Evolutionary conservation across 1,284 basidiomycete species (phyloP).

Genomic region (Austropuccinia psidii): DNA sequence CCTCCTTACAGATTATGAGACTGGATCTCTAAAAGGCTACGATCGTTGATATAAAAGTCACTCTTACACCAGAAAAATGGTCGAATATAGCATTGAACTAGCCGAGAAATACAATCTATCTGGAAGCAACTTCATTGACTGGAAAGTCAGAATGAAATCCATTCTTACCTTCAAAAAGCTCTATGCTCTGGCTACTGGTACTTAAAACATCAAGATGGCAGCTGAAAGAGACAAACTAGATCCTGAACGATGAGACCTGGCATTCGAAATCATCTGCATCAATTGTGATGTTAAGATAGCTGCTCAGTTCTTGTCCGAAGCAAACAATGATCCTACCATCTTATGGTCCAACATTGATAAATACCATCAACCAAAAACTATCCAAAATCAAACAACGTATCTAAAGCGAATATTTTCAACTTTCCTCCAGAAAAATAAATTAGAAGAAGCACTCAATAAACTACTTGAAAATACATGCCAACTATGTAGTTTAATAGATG

Average conservation of each 20-base stretch:
- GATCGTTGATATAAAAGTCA: neutral
- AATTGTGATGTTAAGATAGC: neutral
- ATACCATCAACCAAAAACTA: neutral
- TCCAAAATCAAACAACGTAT: neutral
- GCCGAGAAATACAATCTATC: neutral
- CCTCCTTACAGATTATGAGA: slow-evolving; percentile 8
- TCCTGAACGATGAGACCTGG: neutral
- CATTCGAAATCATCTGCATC: neutral
- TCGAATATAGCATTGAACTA: neutral
- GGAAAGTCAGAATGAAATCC: neutral
- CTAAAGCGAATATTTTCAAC: neutral
- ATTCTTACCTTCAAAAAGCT: neutral
- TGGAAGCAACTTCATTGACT: neutral
- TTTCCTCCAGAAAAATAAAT: neutral
- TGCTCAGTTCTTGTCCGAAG: neutral
- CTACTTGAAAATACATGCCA: neutral
- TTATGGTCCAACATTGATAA: neutral
- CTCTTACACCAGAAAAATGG: neutral
- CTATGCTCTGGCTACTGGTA: neutral
- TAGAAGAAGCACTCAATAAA: neutral
- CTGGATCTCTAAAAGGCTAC: neutral
- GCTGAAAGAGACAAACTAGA: neutral
- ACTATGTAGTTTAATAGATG: neutral
- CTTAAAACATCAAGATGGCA: neutral
- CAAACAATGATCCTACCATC: neutral